These are phyloP conservation scores for Alnus rubra DNA, from an alignment of 306 rosid species.

Conservation along the genomic window DNA sequence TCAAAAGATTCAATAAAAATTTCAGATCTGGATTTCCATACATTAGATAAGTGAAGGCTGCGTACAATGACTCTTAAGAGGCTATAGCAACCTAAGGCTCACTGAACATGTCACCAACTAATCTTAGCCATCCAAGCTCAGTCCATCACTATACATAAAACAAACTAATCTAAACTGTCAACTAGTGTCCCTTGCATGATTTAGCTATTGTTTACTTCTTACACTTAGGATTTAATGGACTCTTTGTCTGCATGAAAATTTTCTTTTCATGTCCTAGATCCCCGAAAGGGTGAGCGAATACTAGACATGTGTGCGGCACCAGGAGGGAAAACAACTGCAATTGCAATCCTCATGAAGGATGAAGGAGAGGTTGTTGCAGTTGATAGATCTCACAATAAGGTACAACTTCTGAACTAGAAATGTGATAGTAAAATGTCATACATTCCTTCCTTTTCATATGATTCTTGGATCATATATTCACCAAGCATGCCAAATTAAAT, in stretches of 20 bases:
- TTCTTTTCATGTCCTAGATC: conserved; percentile 54
- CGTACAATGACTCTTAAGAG: not conserved
- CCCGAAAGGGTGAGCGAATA: conserved; percentile 81
- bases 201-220: not conserved
- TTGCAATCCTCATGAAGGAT: conserved; percentile 90
- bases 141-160: not conserved
- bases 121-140: not conserved
- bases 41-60: not conserved
- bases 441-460: conserved; percentile 11
- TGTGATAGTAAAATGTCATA: conserved; percentile 15
- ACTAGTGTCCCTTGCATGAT: not conserved
- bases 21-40: not conserved
- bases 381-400: conserved; percentile 98
- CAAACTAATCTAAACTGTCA: not conserved
- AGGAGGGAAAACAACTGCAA: conserved; percentile 96
- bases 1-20: not conserved
- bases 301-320: conserved; percentile 99
- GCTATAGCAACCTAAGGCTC: not conserved
- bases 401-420: conserved; percentile 34
- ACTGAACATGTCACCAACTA: not conserved
- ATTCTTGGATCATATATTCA: not conserved
- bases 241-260: conserved; percentile 15
- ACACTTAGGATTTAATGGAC: not conserved
- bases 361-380: conserved; percentile 87
- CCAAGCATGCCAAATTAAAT: not conserved